These are phyloP conservation scores for Leccinum imitatum DNA, from an alignment of 768 basidiomycete genomes.

Conservation along the genomic window DNA sequence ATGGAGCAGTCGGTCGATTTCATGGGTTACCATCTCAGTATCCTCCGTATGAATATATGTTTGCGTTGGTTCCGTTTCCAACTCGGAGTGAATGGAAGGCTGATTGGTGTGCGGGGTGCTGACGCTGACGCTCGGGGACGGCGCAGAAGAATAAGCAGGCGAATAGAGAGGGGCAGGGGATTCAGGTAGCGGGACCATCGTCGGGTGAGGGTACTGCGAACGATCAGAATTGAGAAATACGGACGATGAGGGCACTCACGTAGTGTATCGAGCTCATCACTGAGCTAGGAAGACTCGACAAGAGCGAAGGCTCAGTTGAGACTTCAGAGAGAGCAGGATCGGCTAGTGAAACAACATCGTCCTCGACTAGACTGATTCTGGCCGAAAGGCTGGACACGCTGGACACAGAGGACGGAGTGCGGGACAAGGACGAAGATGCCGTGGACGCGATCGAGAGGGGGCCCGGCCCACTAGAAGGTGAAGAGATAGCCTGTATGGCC, in stretches of 20 bases:
- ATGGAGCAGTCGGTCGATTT: conserved; percentile 50
- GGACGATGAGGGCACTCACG: conserved; percentile 33
- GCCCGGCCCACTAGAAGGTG: conserved; percentile 36
- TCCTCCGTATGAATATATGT: conserved; percentile 39
- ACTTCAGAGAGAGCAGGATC: conserved; percentile 32
- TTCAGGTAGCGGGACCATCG: conserved; percentile 28
- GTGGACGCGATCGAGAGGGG: conserved; percentile 33
- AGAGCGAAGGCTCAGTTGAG: conserved; percentile 57
- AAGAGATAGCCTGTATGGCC: conserved; percentile 19
- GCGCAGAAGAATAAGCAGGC: conserved; percentile 40
- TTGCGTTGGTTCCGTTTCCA: conserved; percentile 43
- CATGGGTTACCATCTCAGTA: conserved; percentile 47
- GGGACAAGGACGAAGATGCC: conserved; percentile 31
- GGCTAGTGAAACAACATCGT: conserved; percentile 21
- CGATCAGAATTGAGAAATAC: conserved; percentile 2
- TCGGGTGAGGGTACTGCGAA: conserved; percentile 33
- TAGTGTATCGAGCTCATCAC: conserved; percentile 24
- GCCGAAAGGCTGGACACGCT: conserved; percentile 46
- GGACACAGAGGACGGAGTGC: conserved; percentile 41
- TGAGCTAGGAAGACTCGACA: conserved; percentile 43
- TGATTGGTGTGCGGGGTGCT: conserved; percentile 46
- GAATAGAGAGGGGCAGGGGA: conserved; percentile 27
- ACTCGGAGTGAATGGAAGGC: conserved; percentile 48
- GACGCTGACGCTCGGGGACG: conserved; percentile 47
- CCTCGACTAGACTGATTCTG: conserved; percentile 35